These are phyloP conservation scores for Arctium minus DNA, from an alignment of 129 eudicot species.

Conservation along the genomic window DNA sequence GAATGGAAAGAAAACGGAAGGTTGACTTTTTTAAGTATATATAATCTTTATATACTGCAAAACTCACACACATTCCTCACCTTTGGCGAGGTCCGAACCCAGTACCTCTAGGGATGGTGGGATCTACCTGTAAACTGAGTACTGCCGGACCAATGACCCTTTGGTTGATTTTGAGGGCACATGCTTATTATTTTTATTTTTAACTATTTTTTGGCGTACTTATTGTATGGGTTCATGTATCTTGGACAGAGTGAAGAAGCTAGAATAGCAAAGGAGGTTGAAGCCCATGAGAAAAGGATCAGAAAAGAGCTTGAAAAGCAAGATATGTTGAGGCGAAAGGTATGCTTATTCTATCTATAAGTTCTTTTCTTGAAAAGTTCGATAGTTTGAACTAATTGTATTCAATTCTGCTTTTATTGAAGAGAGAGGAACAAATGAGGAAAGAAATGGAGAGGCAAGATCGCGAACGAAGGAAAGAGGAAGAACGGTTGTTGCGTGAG, in stretches of 20 bases:
- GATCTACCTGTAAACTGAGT: neutral
- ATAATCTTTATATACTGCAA: neutral
- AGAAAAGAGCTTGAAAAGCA: conserved; percentile 90
- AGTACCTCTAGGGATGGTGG: neutral
- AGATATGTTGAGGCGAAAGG: conserved; percentile 86
- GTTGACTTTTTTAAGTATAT: conserved; percentile 29
- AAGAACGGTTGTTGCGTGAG: conserved; percentile 88
- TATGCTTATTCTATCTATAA: conserved; percentile 15
- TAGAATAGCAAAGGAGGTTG: conserved; percentile 87
- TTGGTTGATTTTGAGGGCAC: neutral
- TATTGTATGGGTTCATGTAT: conserved; percentile 8
- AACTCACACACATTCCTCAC: neutral
- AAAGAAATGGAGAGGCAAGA: conserved; percentile 97
- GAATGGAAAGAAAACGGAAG: conserved; percentile 81
- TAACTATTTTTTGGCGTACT: neutral
- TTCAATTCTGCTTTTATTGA: neutral
- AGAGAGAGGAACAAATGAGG: conserved; percentile 91
- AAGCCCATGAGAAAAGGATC: conserved; percentile 84
- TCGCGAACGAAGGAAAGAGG: conserved; percentile 83
- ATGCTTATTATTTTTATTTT: neutral
- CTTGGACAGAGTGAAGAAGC: conserved; percentile 73
- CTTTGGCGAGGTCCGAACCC: neutral
- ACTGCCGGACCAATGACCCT: neutral
- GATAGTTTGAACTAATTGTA: neutral
- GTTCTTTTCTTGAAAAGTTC: neutral